Base-by-base conservation (phyloP, 164 flowering plant genomes). In the Nymphaea colorata region DNA sequence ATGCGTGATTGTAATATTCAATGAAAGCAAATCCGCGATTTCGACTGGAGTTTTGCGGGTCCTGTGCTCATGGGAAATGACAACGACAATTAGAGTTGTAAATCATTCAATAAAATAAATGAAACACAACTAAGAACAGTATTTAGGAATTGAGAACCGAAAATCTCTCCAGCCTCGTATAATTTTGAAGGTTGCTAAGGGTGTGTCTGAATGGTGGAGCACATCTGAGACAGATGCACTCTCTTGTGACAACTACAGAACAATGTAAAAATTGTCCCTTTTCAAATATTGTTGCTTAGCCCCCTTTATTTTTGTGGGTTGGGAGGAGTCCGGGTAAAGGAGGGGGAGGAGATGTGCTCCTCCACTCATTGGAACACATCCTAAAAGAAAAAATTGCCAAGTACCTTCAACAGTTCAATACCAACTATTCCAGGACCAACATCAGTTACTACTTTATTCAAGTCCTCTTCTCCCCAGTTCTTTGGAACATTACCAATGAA, bases 11-110 rank as follows among this genome's bases (percentile, higher is more conserved):
- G 65, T 89, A 89, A 69, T 91, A 94, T 77, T 87, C 94, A 41
- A 94, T 78, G 68, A 91, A 94, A 25, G 89, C 97, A 87, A 88
- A 94, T n/a, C 97, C 96, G 65, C 98, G 90, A 71, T 94, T 94
- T 45, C 84, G 78, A 74, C 77, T 79, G 6, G 95, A 73, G 70
- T 88, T 94, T 70, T 84, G 84, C 15, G 83, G 84, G 51, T 94
- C 98, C 98, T 94, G 84, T 53, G 51, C 64, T 42, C n/a, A 41
- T 6, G 60, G 15, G 18, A 11, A 44, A 64, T 51, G 16, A 68
- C 36, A 25, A 25, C n/a, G 55, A 66, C 36, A 3, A 15, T 51
- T 8, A 25, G 36, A 25, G 36, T 25, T 25, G 36, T 25, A 25
- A 25, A 25, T 25, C 36, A 25, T 25, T 25, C 36, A 25, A 25